Evolutionary conservation across 805 yeast species (phyloP), one percentile per base, ranked within the genome.

Genomic region (Ogataea ramenticola): DNA sequence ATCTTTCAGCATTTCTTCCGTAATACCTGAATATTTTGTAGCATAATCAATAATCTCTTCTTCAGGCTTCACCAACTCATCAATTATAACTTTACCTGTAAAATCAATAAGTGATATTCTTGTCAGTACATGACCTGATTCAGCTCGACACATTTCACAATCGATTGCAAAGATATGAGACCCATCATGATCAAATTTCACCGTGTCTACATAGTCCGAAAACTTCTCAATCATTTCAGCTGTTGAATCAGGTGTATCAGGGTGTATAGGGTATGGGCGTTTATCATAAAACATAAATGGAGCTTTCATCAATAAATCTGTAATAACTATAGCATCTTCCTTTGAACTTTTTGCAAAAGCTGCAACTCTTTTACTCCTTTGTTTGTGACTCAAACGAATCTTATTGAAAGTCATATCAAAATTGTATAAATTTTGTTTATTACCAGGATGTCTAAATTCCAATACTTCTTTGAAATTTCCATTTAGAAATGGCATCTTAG

Each of bases 71-170:
- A 93, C 96, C 20, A 79, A 71, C 49, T 79, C 74, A 56, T 90
- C 96, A 46, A 83, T 62, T 0, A 91, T 59, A 0, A 82, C 74
- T 4, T 75, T 71, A 16, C 73, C 75, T 41, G 78, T 71, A 52
- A 75, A 78, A 57, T 85, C 80, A 1, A 89, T 74, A 10, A 93
- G 50, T 2, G 96, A 85, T 0, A 86, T 77, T 43, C 97, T 70
- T 0, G 98, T 79, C 35, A 91, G 67, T 1, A 78, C 95, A 36
- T 73, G 71, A 0, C 88, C 89, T 1, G 55, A 49, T 0, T 67
- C 74, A 0, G 90, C 64, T 46, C 72, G 65, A 58, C 96, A 88
- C 88, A 91, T 93, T 64, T 91, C 99, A 68, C 99, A 93, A 64
- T 91, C 99, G 17, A 93, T 51, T 0, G 95, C 93, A 65, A 77